phyloP scores from a whole-genome alignment of 441 rosid genomes.

The Omphalea diandra region DNA sequence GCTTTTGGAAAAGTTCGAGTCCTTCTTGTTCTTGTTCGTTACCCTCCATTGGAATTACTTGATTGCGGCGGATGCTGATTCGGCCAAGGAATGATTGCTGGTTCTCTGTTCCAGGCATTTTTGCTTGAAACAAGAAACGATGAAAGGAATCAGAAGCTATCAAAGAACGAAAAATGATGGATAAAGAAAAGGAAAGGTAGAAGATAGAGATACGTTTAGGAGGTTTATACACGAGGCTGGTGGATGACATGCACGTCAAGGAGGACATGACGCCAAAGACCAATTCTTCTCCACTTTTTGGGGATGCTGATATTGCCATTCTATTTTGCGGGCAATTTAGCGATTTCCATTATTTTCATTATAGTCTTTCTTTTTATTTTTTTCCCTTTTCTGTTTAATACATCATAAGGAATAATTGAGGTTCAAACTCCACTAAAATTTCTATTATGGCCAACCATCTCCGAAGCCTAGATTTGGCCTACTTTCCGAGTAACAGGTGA shows the following conservation, averaged over 20 bases:
- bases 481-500: too few species aligned
- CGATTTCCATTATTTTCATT: too few species aligned
- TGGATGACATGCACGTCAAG: too few species aligned
- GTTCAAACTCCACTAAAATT: too few species aligned
- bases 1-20: conserved; percentile 77
- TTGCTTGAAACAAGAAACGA: not conserved
- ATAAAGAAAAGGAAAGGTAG: conserved; percentile 8
- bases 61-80: conserved; percentile 83
- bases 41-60: conserved; percentile 75
- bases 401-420: too few species aligned
- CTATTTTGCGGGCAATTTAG: too few species aligned
- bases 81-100: conserved; percentile 80
- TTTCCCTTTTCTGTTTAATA: too few species aligned
- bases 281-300: not conserved
- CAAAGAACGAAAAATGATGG: not conserved
- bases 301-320: too few species aligned
- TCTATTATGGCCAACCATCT: too few species aligned
- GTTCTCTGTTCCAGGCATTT: conserved; percentile 69
- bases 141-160: not conserved
- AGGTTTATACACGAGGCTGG: too few species aligned
- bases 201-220: not conserved
- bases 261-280: too few species aligned
- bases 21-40: conserved; percentile 86
- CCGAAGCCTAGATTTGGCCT: not conserved
- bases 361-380: too few species aligned